A percentile compares a stretch with the other conserved stretches of the same genome.
Evolutionary conservation across 192 early-diverging fungal species (phyloP).

Genomic region (Backusella luteola): DNA sequence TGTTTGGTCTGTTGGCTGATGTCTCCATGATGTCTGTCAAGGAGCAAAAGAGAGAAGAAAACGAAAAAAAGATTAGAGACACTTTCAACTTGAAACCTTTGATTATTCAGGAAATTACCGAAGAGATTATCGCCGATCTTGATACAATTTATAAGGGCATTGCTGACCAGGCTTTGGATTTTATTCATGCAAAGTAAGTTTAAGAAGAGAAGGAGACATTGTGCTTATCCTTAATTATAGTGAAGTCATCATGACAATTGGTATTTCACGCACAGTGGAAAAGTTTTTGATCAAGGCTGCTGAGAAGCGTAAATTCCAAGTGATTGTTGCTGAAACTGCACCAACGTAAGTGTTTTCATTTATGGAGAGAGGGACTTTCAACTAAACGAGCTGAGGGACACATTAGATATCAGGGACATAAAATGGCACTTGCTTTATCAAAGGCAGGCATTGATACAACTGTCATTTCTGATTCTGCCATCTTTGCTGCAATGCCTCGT

Average conservation of each 20-base stretch:
- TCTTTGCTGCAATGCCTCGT: conserved; percentile 96
- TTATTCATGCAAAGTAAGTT: conserved; percentile 91
- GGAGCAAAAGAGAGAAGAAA: conserved; percentile 13
- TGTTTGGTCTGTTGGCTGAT: conserved; percentile 68
- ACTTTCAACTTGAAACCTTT: conserved; percentile 61
- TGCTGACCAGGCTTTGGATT: conserved; percentile 81
- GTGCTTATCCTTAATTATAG: conserved; percentile 37
- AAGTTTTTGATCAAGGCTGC: conserved; percentile 86
- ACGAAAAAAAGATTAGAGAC: conserved; percentile 5
- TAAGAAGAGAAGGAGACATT: background rate
- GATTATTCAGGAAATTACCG: conserved; percentile 81
- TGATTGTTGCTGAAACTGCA: conserved; percentile 93
- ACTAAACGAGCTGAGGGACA: background rate
- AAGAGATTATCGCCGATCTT: conserved; percentile 89
- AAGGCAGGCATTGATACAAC: conserved; percentile 86
- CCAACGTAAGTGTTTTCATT: conserved; percentile 64
- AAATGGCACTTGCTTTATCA: conserved; percentile 75
- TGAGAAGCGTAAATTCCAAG: conserved; percentile 85
- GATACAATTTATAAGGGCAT: conserved; percentile 78
- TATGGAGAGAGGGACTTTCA: background rate
- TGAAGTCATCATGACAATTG: conserved; percentile 95
- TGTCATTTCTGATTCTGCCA: conserved; percentile 88
- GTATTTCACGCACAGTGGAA: conserved; percentile 81
- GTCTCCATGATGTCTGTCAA: conserved; percentile 4
- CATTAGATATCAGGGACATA: conserved; percentile 71